A percentile compares a stretch with the other conserved stretches of the same genome.
Conservation (phyloP, 106 monocot species). For the Iris macrosiphon region DNA sequence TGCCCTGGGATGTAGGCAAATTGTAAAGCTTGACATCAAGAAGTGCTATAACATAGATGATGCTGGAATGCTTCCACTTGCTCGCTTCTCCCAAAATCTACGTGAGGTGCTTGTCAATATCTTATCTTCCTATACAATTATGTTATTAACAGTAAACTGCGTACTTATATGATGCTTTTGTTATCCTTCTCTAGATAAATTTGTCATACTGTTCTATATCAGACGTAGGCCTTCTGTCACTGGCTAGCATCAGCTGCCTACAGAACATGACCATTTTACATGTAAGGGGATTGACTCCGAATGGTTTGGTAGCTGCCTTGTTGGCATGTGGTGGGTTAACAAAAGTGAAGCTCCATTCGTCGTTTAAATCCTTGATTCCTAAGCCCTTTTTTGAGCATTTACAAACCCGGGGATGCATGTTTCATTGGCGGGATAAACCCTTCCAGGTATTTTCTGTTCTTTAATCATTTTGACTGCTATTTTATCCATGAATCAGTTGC, state of each 20-base stretch:
- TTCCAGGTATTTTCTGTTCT: constrained; percentile 42
- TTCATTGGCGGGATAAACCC: constrained; percentile 77
- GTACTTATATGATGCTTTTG: background rate
- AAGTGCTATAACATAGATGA: constrained; percentile 59
- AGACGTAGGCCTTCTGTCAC: constrained; percentile 59
- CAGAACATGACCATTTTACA: constrained; percentile 63
- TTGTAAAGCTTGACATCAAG: constrained; percentile 65
- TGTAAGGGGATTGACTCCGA: constrained; percentile 38
- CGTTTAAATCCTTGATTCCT: constrained; percentile 55
- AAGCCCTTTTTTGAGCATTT: constrained; percentile 35
- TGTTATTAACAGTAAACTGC: background rate
- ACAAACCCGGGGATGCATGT: constrained; percentile 51
- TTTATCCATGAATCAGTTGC: too few relatives aligned
- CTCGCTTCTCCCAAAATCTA: constrained; percentile 46
- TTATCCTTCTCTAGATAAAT: constrained; percentile 52
- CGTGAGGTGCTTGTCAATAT: constrained; percentile 33
- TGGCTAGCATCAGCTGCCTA: constrained; percentile 57
- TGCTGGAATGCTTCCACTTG: constrained; percentile 57
- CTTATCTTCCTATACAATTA: background rate
- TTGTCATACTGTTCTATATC: constrained; percentile 75
- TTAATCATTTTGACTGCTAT: too few relatives aligned
- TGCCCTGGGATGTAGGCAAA: constrained; percentile 44
- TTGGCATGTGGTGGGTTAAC: constrained; percentile 51
- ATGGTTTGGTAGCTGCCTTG: constrained; percentile 47
- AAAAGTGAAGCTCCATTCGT: constrained; percentile 61